Percentiles rank a stretch among this genome's conserved stretches.
These are phyloP conservation scores for Panellus pusillus DNA, from an alignment of 768 basidiomycete genomes.

Conservation along the genomic window DNA sequence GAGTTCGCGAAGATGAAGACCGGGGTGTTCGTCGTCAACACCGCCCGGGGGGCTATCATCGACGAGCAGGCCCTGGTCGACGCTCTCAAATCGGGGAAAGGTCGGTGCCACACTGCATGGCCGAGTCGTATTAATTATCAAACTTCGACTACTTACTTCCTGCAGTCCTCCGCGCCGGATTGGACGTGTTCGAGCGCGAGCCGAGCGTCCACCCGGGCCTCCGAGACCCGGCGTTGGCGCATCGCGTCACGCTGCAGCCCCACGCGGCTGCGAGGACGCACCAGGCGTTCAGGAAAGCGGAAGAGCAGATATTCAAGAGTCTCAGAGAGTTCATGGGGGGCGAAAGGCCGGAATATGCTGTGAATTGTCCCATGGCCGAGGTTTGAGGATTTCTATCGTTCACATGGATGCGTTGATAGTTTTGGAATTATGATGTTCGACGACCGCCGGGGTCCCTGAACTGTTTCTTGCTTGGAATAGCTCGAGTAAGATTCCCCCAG, in stretches of 20 bases:
- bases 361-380: not conserved
- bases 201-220: slow-evolving; percentile 22
- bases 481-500: no score
- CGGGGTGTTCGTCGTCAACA: slow-evolving; percentile 48
- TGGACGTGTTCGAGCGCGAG: slow-evolving; percentile 24
- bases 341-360: not conserved
- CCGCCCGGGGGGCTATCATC: slow-evolving; percentile 48
- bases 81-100: slow-evolving; percentile 33
- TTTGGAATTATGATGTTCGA: no score
- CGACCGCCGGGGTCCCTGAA: no score
- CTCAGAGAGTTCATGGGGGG: slow-evolving; percentile 16
- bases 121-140: not conserved
- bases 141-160: not conserved
- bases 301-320: slow-evolving; percentile 13
- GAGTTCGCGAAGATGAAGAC: slow-evolving; percentile 37
- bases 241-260: slow-evolving; percentile 16
- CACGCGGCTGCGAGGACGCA: slow-evolving; percentile 11
- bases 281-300: slow-evolving; percentile 8
- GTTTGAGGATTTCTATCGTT: no score
- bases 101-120: not conserved
- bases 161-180: slow-evolving; percentile 17
- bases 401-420: no score
- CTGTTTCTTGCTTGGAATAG: no score
- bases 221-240: slow-evolving; percentile 11
- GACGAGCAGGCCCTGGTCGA: slow-evolving; percentile 45